These are phyloP conservation scores for Yarrowia sp. DNA, from an alignment of 805 yeast genomes.

Conservation along the genomic window DNA sequence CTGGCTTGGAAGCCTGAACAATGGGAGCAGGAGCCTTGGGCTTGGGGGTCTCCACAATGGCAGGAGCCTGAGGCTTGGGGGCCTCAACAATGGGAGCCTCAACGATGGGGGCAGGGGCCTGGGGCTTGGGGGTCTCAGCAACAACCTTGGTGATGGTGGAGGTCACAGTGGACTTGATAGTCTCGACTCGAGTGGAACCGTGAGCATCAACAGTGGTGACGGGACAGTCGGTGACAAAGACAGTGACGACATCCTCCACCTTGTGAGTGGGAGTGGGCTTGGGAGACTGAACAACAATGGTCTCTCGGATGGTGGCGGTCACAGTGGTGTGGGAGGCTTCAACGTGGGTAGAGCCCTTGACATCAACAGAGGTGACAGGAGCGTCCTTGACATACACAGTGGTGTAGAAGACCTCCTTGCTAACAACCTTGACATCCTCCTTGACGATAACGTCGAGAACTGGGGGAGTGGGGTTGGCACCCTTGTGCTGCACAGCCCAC, in stretches of 20 bases:
- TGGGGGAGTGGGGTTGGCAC: too few species aligned
- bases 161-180: not conserved
- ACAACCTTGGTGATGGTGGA: not conserved
- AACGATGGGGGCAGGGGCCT: not conserved
- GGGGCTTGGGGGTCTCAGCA: not conserved
- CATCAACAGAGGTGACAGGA: not conserved
- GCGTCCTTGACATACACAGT: not conserved
- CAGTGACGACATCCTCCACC: not conserved
- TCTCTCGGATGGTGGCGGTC: too few species aligned
- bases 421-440: too few species aligned
- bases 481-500: too few species aligned
- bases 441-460: too few species aligned
- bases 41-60: not conserved
- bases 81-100: too few species aligned
- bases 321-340: not conserved
- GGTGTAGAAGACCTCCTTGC: not conserved
- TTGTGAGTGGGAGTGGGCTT: not conserved
- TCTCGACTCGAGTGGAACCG: not conserved
- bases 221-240: not conserved
- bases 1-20: too few species aligned
- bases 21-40: not conserved
- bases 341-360: not conserved
- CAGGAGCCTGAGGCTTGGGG: too few species aligned
- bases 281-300: not conserved
- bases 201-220: not conserved